Conservation (phyloP, 192 early-diverging fungal species). For the Coemansia sp. region DNA sequence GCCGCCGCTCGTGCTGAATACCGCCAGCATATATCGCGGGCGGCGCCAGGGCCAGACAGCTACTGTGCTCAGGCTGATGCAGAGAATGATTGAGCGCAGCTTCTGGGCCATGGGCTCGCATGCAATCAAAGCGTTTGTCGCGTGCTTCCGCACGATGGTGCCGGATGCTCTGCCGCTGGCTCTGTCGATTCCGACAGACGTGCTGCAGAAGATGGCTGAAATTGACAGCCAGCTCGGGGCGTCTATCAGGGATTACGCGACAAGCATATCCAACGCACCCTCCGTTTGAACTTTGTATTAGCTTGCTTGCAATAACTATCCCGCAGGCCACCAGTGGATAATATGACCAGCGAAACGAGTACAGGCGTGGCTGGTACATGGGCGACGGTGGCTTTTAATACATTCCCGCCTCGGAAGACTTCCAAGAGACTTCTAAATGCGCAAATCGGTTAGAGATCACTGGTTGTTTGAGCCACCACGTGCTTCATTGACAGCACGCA, state of each 20-base stretch:
- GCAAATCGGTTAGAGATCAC: too few relatives aligned
- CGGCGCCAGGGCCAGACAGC: constrained; percentile 17
- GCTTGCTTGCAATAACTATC: too few relatives aligned
- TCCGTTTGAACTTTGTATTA: neutral
- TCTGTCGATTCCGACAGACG: constrained; percentile 23
- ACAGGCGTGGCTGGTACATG: too few relatives aligned
- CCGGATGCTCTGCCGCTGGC: constrained; percentile 34
- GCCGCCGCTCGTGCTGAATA: constrained; percentile 32
- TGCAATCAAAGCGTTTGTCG: constrained; percentile 17
- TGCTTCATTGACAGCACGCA: neutral
- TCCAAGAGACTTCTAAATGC: neutral
- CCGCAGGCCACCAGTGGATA: too few relatives aligned
- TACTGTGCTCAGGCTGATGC: constrained; percentile 16
- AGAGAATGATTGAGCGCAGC: constrained; percentile 28
- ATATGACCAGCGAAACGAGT: too few relatives aligned
- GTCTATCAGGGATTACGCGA: constrained; percentile 20
- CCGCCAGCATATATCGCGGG: constrained; percentile 18
- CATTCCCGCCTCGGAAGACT: neutral
- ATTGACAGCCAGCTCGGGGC: constrained; percentile 6
- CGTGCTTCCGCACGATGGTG: constrained; percentile 14
- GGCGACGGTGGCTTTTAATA: neutral
- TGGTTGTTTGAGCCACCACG: neutral
- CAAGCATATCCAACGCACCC: neutral
- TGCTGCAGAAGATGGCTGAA: constrained; percentile 20
- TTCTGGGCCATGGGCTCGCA: constrained; percentile 31